phyloP scores from a whole-genome alignment of 768 basidiomycete species.

The Tricholoma furcatifolium region DNA sequence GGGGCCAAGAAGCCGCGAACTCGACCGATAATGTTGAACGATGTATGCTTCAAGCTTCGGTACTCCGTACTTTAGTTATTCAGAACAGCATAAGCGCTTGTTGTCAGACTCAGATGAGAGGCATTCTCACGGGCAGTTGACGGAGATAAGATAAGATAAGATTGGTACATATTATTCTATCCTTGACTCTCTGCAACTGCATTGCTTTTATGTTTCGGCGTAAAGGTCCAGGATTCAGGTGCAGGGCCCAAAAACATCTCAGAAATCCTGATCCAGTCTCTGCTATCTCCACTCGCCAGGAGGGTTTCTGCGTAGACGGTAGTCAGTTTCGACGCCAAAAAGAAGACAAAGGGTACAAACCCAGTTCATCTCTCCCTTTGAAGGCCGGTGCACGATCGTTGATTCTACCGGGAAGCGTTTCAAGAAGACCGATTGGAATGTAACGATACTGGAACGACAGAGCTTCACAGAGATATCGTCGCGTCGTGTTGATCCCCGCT shows the following conservation, averaged over 20 bases:
- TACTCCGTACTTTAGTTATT: no score
- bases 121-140: background rate
- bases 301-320: slow-evolving; percentile 62
- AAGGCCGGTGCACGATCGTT: slow-evolving; percentile 93
- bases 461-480: slow-evolving; percentile 93
- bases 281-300: slow-evolving; percentile 73
- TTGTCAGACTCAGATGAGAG: background rate
- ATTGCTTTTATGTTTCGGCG: slow-evolving; percentile 95
- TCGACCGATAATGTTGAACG: background rate
- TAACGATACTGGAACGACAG: slow-evolving; percentile 97
- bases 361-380: slow-evolving; percentile 83
- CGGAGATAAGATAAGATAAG: background rate
- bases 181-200: slow-evolving; percentile 62
- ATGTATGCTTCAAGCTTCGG: background rate
- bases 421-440: slow-evolving; percentile 89
- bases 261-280: slow-evolving; percentile 90
- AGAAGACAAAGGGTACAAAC: slow-evolving; percentile 38
- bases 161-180: slow-evolving; percentile 16
- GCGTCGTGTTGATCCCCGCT: slow-evolving; percentile 84
- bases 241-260: slow-evolving; percentile 93
- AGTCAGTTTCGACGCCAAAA: background rate
- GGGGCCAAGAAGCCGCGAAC: background rate
- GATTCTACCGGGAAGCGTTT: slow-evolving; percentile 73
- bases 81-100: no score
- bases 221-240: slow-evolving; percentile 82